Evolutionary conservation across 371 early-diverging fungal species (phyloP).

Genomic region (Catenaria anguillulae): DNA sequence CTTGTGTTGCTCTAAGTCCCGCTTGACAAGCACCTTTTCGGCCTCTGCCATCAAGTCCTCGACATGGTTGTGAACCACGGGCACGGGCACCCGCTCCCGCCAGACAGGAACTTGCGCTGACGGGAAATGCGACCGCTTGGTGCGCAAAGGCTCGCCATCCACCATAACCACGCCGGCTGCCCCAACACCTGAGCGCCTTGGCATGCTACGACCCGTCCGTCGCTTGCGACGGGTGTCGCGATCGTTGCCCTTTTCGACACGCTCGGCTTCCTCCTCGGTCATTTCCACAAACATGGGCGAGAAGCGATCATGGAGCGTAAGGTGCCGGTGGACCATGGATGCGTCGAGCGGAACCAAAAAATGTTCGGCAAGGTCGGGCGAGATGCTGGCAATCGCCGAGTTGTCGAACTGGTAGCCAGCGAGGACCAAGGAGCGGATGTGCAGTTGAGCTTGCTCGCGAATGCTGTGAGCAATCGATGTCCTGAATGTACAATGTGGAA

Average conservation of each 20-base stretch:
- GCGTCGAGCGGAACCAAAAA: not conserved
- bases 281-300: slow-evolving; percentile 50
- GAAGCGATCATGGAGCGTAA: slow-evolving; percentile 26
- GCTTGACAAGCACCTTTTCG: no score
- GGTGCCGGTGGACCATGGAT: not conserved
- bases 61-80: no score
- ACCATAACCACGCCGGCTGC: not conserved
- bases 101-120: not conserved
- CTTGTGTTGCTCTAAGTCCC: no score
- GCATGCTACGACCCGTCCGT: not conserved
- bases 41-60: no score
- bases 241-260: slow-evolving; percentile 63
- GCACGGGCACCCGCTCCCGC: not conserved
- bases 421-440: slow-evolving; percentile 61
- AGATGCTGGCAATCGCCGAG: slow-evolving; percentile 14
- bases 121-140: not conserved
- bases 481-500: slow-evolving; percentile 13
- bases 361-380: not conserved
- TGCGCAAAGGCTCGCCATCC: not conserved
- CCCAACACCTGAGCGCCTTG: not conserved
- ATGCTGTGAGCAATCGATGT: slow-evolving; percentile 84
- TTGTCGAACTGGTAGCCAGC: slow-evolving; percentile 60
- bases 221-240: slow-evolving; percentile 36
- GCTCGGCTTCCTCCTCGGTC: slow-evolving; percentile 55
- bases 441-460: slow-evolving; percentile 80